phyloP scores from a whole-genome alignment of 2,329 filamentous ascomycete species.

The Coniella vitis region DNA sequence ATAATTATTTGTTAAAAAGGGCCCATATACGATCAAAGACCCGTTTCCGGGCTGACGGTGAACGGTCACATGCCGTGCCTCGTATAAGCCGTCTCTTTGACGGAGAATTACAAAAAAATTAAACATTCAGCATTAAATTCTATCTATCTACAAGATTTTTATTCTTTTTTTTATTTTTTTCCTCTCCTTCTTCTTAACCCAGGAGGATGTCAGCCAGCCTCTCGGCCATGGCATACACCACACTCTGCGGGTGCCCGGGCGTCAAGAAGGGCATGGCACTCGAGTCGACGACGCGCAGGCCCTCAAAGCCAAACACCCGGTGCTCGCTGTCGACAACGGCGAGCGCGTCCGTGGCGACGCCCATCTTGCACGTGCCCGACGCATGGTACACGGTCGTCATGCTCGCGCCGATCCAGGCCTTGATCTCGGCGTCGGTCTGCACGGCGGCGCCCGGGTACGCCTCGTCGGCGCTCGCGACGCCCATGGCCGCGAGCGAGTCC shows the following conservation, averaged over 20 bases:
- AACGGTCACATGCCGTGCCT: too few relatives aligned
- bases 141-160: too few relatives aligned
- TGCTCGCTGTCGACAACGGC: conserved; percentile 38
- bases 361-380: conserved; percentile 37
- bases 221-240: conserved; percentile 45
- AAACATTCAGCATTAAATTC: too few relatives aligned
- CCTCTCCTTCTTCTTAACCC: conserved; percentile 1
- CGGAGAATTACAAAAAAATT: too few relatives aligned
- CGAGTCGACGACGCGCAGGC: conserved; percentile 40
- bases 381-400: conserved; percentile 27
- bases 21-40: too few relatives aligned
- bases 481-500: background rate
- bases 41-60: too few relatives aligned
- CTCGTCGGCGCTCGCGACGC: conserved; percentile 24
- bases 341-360: conserved; percentile 28
- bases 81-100: too few relatives aligned
- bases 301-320: conserved; percentile 39
- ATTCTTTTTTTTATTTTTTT: too few relatives aligned
- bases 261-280: conserved; percentile 40
- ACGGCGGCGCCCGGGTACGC: conserved; percentile 28
- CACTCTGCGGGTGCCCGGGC: conserved; percentile 40
- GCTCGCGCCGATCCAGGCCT: conserved; percentile 18
- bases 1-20: too few relatives aligned
- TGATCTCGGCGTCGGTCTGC: conserved; percentile 16
- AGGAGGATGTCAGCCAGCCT: conserved; percentile 28